Percentiles rank a stretch among this genome's conserved stretches.
phyloP scores from a whole-genome alignment of 495 filamentous ascomycete genomes.

The Neurospora sp. region DNA sequence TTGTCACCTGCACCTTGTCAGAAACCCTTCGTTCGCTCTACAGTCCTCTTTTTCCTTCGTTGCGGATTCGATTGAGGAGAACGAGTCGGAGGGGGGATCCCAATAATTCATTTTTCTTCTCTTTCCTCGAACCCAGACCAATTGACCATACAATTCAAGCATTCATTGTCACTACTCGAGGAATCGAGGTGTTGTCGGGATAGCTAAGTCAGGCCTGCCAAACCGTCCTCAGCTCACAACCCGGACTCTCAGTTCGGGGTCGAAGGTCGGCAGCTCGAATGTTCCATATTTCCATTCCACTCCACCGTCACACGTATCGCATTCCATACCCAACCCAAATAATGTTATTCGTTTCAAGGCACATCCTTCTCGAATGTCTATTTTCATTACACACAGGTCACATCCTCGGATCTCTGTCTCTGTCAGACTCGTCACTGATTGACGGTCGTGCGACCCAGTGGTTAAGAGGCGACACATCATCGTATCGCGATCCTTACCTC shows the following conservation, averaged over 20 bases:
- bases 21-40: neutral
- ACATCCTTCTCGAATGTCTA: neutral
- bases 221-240: neutral
- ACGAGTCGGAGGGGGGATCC: too few species aligned
- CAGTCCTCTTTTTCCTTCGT: neutral
- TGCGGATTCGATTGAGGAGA: too few species aligned
- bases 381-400: neutral
- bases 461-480: neutral
- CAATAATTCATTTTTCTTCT: neutral
- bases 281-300: neutral
- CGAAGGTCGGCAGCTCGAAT: neutral
- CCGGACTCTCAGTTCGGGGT: neutral
- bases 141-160: neutral
- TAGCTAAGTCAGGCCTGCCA: neutral
- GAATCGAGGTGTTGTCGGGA: neutral
- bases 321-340: neutral
- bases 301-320: neutral
- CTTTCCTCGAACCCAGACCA: neutral
- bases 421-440: neutral
- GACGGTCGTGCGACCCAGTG: neutral
- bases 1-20: neutral
- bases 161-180: neutral
- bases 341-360: neutral
- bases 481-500: neutral
- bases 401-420: neutral